These are phyloP conservation scores for Lathyrus oleraceus DNA, from an alignment of 306 rosid genomes.

Conservation along the genomic window DNA sequence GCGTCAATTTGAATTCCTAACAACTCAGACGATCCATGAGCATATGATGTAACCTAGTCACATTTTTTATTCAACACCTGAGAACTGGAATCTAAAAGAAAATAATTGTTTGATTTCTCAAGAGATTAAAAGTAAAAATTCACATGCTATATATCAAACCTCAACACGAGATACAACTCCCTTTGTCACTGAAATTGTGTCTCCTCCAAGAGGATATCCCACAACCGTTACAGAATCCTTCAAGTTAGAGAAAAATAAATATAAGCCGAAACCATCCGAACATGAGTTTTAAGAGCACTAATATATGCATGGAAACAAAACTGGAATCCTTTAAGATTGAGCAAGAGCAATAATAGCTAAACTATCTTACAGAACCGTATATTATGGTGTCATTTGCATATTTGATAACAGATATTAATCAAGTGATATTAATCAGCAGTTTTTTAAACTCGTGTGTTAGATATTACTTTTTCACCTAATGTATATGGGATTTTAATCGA, in stretches of 20 bases:
- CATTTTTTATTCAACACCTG: slow-evolving; percentile 33
- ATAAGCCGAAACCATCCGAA: slow-evolving; percentile 22
- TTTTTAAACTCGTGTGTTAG: neutral
- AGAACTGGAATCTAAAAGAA: slow-evolving; percentile 25
- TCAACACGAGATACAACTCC: slow-evolving; percentile 99
- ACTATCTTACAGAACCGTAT: neutral
- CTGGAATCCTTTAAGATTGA: neutral
- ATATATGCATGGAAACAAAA: no score
- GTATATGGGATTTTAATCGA: neutral
- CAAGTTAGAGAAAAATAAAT: slow-evolving; percentile 35
- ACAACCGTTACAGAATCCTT: slow-evolving; percentile 99
- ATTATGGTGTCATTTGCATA: neutral
- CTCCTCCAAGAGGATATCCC: slow-evolving; percentile 99
- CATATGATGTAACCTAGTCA: slow-evolving; percentile 93
- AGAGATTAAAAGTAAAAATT: slow-evolving; percentile 14
- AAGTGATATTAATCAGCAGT: neutral
- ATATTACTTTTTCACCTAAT: neutral
- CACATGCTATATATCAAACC: slow-evolving; percentile 52
- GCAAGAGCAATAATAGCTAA: neutral
- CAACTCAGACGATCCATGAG: slow-evolving; percentile 94
- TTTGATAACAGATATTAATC: neutral
- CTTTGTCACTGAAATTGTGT: slow-evolving; percentile 96
- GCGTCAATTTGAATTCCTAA: slow-evolving; percentile 99
- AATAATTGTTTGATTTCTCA: slow-evolving; percentile 1
- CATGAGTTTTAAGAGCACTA: no score